Evolutionary conservation across 352 stramenopile genomes (phyloP).

Genomic region (Thraustochytrium sp.): DNA sequence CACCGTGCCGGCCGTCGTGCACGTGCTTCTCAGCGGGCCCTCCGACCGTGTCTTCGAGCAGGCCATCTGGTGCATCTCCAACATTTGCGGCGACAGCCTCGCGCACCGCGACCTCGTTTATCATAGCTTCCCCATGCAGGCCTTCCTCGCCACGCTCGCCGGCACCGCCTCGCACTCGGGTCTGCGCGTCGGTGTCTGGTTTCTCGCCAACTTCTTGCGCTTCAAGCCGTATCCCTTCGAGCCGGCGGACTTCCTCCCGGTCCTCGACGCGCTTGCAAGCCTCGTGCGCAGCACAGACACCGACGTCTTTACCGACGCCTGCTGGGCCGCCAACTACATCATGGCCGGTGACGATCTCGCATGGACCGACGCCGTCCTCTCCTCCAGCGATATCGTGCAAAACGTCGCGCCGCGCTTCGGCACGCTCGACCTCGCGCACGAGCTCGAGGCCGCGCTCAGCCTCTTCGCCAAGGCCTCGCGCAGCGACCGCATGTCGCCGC

Average conservation of each 20-base stretch:
- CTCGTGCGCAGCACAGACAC: background rate
- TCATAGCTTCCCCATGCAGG: background rate
- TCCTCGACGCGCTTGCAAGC: background rate
- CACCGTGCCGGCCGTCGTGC: background rate
- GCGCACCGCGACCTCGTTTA: background rate
- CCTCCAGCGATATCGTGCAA: background rate
- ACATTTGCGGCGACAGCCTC: background rate
- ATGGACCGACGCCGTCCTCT: background rate
- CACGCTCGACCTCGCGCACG: background rate
- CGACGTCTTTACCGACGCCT: background rate
- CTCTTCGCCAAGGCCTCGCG: background rate
- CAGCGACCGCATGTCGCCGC: background rate
- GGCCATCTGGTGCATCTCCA: background rate
- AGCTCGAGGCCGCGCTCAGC: background rate
- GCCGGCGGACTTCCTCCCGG: background rate
- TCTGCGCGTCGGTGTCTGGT: background rate
- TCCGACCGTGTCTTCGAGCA: background rate
- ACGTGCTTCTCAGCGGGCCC: background rate
- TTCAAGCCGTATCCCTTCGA: background rate
- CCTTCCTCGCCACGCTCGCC: background rate
- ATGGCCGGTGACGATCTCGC: background rate
- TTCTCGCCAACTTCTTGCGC: constrained; percentile 5
- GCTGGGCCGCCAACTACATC: background rate
- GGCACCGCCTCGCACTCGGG: background rate
- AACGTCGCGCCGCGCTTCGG: background rate